Evolutionary conservation across 192 early-diverging fungal genomes (phyloP), one percentile per base, ranked within the genome.

Genomic region (Backusella psychrophila): DNA sequence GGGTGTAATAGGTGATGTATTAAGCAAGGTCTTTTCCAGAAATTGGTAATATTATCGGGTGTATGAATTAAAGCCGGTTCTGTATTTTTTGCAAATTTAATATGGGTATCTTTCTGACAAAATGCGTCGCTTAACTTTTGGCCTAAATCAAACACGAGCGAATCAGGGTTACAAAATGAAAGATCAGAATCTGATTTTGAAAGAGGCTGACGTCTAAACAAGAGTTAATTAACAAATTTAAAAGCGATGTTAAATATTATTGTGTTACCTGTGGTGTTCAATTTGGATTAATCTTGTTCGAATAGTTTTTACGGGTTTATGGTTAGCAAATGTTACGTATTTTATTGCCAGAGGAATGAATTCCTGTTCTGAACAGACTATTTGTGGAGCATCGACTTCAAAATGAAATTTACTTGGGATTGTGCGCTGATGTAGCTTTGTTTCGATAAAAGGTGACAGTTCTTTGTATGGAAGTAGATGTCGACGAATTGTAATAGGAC

Each of bases 381-480:
- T 65, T 17, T 73, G 76, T 5, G 80, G 80, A 11, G 68, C 68
- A 39, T 81, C 75, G 19, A 81, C 71, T 38, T 81, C 80, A 19
- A 77, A 81, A 52, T 81, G 80, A 65, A 81, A 81, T 77, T 77
- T 81, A n/a, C 75, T 72, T n/a, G 80, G 80, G 6, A 81, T 36
- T 2, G 80, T 81, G 31, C 68, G 46, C 38, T 81, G 36, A 36
- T 69, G 74, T 31, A 81, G 29, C 35, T 70, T 66, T 42, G 80
- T 71, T 71, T 81, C 80, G 3, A 77, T 67, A n/a, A 74, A 53
- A 33, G 80, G 80, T 1, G 72, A 52, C 2, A 74, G 26, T 65
- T 81, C 75, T 29, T 69, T 65, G 29, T 65, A 77, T 6, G 80
- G 75, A 21, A 81, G 36, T 2, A 77, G 41, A 70, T 77, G 75